Percentiles rank a stretch among this genome's conserved stretches.
Evolutionary conservation across 2,329 filamentous ascomycete genomes (phyloP).

Genomic region (Magnaporthales sp.): DNA sequence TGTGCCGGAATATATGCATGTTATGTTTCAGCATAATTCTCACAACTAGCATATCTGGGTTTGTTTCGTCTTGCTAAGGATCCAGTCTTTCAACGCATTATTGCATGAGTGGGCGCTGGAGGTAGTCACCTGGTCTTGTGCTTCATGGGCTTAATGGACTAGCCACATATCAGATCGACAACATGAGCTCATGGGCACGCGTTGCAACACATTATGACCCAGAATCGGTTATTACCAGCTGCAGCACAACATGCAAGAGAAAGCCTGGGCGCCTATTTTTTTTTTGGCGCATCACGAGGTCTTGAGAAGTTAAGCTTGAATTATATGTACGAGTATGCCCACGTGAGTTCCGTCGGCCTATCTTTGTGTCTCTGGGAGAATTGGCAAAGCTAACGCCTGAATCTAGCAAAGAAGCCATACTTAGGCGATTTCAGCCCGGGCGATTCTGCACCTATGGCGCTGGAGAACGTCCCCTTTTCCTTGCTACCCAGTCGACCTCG

Average conservation of each 20-base stretch:
- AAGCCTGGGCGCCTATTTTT: neutral
- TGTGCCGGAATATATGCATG: too few species aligned
- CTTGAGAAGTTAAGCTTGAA: neutral
- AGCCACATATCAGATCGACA: neutral
- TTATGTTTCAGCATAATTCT: neutral
- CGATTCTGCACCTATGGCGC: constrained; percentile 11
- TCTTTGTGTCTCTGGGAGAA: neutral
- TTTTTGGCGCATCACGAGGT: neutral
- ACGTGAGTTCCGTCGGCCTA: neutral
- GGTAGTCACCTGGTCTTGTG: neutral
- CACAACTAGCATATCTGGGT: neutral
- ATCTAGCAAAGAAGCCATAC: constrained; percentile 31
- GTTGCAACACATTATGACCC: neutral
- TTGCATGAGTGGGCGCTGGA: neutral
- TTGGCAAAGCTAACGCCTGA: constrained; percentile 23
- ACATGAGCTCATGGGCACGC: neutral
- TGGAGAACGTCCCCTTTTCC: constrained; percentile 16
- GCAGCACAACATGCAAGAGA: neutral
- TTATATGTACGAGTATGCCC: neutral
- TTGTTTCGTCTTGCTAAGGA: neutral
- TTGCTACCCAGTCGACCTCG: constrained; percentile 29
- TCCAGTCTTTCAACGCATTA: neutral
- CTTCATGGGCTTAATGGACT: neutral
- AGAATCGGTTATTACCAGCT: neutral
- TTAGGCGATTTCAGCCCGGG: constrained; percentile 22